Base-by-base conservation (phyloP, 257 asterid genomes). In the Solanum gandarillasii region DNA sequence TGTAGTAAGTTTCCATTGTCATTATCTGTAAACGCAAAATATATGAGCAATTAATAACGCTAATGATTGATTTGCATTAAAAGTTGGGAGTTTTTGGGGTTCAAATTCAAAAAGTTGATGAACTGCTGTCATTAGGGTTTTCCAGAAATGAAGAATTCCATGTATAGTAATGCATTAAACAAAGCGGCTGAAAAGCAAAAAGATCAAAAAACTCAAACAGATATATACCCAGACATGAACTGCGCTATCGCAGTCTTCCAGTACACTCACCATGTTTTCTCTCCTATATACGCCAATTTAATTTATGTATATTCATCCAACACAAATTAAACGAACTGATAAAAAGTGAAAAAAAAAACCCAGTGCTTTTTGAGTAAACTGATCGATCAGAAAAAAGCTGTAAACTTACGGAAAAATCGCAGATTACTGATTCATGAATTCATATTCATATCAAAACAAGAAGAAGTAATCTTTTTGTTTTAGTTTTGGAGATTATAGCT, bases 1-100 rank as follows among this genome's bases (percentile, higher is more conserved):
- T 89, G 91, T 92, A 92, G 85, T 94, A 95, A 72, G 98, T 94
- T 90, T 94, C 98, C 92, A 93, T 92, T 85, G 72, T 87, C 88
- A 86, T 76, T 75, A 29, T 88, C 95, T 93, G 95, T 23, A 55
- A 84, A 88, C 70, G 55, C 12, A 46, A 76, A 29, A 23, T 10
- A 18, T 7, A 36, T 12, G 20, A 41, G 25, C 60, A 31, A 25
- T 23, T 34, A 48, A 29, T 9, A 48, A 29, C 35, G 21, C 55
- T 46, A 25, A 73, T 43, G 67, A 29, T 71, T 52, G 38, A 25
- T 73, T 58, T 46, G 18, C 85, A 27, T 43, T 4, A 23, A 71
- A 86, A 72, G 73, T 72, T 9, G 48, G 43, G 29, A 62, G n/a
- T 38, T 67, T 86, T 20, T 1, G 38, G 23, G 88, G 32, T 72